These are phyloP conservation scores for Podospora bellae-mahoneyi DNA, from an alignment of 495 filamentous ascomycete genomes.

Conservation along the genomic window DNA sequence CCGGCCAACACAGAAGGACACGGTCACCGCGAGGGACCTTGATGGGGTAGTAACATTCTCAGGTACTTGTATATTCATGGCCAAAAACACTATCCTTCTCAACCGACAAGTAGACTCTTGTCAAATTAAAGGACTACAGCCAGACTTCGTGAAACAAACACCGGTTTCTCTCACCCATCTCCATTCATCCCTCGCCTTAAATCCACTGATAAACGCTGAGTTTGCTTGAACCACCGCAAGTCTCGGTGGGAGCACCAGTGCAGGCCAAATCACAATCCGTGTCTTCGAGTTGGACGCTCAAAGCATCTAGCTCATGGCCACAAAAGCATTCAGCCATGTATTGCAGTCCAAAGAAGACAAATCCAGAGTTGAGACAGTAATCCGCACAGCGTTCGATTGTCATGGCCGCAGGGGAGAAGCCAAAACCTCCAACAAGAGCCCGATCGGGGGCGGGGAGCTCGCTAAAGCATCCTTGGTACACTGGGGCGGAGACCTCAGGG, in stretches of 20 bases:
- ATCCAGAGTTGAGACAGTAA: conserved; percentile 27
- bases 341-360: conserved; percentile 35
- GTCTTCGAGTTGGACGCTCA: background rate
- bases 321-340: conserved; percentile 62
- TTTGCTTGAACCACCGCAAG: conserved; percentile 19
- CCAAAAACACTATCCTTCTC: too few species aligned
- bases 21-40: too few species aligned
- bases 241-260: conserved; percentile 4
- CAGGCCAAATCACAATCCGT: conserved; percentile 18
- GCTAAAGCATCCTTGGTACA: conserved; percentile 17
- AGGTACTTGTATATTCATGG: too few species aligned
- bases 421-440: conserved; percentile 1
- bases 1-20: too few species aligned
- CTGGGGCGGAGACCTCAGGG: conserved; percentile 1
- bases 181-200: background rate
- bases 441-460: conserved; percentile 10
- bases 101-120: too few species aligned
- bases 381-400: conserved; percentile 12
- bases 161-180: too few species aligned
- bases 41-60: too few species aligned
- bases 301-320: conserved; percentile 37
- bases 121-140: too few species aligned
- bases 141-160: too few species aligned
- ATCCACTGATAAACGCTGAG: conserved; percentile 27
- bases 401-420: conserved; percentile 11